These are phyloP conservation scores for Acer saccharum DNA, from an alignment of 345 rosid genomes.

Conservation along the genomic window DNA sequence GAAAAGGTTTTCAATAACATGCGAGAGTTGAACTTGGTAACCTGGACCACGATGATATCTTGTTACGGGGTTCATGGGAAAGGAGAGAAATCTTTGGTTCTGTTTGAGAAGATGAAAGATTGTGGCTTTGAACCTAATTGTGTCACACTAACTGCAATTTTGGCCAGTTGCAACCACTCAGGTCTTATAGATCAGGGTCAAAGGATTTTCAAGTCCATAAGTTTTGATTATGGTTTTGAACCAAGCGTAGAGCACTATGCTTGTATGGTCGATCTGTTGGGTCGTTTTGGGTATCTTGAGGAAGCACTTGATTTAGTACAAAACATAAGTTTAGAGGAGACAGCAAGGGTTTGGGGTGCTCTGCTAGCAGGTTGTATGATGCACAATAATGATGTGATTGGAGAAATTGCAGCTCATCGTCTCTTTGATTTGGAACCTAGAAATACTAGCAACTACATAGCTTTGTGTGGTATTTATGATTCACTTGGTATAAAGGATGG, in stretches of 20 bases:
- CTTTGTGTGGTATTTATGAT: conserved; percentile 28
- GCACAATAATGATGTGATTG: conserved; percentile 26
- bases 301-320: conserved; percentile 22
- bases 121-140: conserved; percentile 24
- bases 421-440: conserved; percentile 33
- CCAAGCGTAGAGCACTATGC: conserved; percentile 12
- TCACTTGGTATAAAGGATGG: conserved; percentile 14
- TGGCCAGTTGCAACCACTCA: conserved; percentile 31
- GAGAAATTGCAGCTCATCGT: conserved; percentile 28
- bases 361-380: conserved; percentile 27
- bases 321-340: conserved; percentile 1
- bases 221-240: background rate
- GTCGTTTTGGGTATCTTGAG: conserved; percentile 24
- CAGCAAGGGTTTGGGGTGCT: conserved; percentile 35
- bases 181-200: conserved; percentile 28
- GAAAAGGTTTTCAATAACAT: conserved; percentile 23
- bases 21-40: conserved; percentile 16
- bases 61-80: conserved; percentile 29
- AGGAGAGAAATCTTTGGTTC: conserved; percentile 16
- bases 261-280: conserved; percentile 23
- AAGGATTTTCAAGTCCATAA: conserved; percentile 21
- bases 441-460: conserved; percentile 27
- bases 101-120: conserved; percentile 21
- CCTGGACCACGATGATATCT: conserved; percentile 29
- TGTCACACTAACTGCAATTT: conserved; percentile 27